These are phyloP conservation scores for Kurtzmaniella quercitrusa DNA, from an alignment of 1,139 yeast genomes.

Conservation along the genomic window DNA sequence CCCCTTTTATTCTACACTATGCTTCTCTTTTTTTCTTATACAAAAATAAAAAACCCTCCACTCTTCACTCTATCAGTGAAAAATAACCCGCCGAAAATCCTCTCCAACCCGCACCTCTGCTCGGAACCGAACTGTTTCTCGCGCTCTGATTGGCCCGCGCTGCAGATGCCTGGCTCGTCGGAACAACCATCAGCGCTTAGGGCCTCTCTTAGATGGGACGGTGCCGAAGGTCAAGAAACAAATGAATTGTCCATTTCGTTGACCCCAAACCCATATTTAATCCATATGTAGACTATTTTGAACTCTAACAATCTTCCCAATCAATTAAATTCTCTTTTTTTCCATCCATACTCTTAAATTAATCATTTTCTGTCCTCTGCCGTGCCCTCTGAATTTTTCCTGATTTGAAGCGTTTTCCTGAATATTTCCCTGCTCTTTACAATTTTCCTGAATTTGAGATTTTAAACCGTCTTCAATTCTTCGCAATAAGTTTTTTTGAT, in stretches of 20 bases:
- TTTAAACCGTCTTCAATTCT: constrained; percentile 1
- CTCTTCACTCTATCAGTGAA: background rate
- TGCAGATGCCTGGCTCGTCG: background rate
- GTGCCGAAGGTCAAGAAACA: too few relatives aligned
- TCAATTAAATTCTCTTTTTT: background rate
- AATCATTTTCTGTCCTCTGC: too few relatives aligned
- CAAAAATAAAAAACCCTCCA: too few relatives aligned
- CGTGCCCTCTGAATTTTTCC: background rate
- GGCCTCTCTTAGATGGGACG: background rate
- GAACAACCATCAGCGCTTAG: background rate
- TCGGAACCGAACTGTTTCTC: constrained; percentile 1
- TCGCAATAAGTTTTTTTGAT: constrained; percentile 1
- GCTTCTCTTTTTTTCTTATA: too few relatives aligned
- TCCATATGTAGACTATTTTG: too few relatives aligned
- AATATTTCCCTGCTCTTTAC: too few relatives aligned
- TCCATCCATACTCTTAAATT: too few relatives aligned
- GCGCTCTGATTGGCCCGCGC: background rate
- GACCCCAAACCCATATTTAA: background rate
- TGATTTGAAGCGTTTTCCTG: background rate
- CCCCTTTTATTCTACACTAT: background rate
- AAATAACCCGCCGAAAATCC: background rate
- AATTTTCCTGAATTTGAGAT: too few relatives aligned
- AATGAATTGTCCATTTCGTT: too few relatives aligned
- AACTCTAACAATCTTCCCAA: background rate
- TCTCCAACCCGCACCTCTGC: background rate